These are phyloP conservation scores for Debaryomyces fabryi DNA, from an alignment of 1,139 yeast genomes.

Conservation along the genomic window DNA sequence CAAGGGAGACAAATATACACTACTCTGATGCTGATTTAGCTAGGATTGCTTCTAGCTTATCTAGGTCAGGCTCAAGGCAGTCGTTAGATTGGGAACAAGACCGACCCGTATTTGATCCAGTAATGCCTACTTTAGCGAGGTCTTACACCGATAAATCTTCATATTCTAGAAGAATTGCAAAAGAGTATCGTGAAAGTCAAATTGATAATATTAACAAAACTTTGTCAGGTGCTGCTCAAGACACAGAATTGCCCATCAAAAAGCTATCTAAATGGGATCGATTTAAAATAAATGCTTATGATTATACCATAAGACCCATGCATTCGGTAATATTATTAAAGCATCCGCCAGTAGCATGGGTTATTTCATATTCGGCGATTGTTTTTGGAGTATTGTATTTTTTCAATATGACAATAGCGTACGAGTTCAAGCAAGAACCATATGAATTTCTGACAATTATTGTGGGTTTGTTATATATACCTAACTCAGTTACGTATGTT, in stretches of 20 bases:
- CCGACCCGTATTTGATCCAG: constrained; percentile 37
- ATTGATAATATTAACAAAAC: constrained; percentile 20
- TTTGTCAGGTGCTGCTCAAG: constrained; percentile 12
- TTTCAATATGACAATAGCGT: constrained; percentile 73
- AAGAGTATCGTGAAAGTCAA: constrained; percentile 26
- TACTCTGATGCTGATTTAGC: constrained; percentile 19
- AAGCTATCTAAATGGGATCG: constrained; percentile 20
- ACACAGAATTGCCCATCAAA: constrained; percentile 6
- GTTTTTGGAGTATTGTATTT: constrained; percentile 72
- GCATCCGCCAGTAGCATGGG: constrained; percentile 74
- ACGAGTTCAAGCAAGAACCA: constrained; percentile 63
- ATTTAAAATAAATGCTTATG: constrained; percentile 34
- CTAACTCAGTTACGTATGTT: constrained; percentile 78
- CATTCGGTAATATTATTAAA: constrained; percentile 54
- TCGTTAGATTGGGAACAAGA: constrained; percentile 21
- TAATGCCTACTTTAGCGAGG: constrained; percentile 42
- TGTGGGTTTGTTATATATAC: constrained; percentile 78
- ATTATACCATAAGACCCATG: constrained; percentile 48
- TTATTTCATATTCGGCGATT: constrained; percentile 65
- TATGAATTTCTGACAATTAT: constrained; percentile 68
- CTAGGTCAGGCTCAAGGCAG: constrained; percentile 13
- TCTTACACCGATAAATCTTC: constrained; percentile 38
- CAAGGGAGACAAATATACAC: neutral
- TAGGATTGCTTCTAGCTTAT: constrained; percentile 24
- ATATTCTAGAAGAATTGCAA: constrained; percentile 33